Conservation (phyloP, 179 eudicot genomes). For the Beta macrorhiza region DNA sequence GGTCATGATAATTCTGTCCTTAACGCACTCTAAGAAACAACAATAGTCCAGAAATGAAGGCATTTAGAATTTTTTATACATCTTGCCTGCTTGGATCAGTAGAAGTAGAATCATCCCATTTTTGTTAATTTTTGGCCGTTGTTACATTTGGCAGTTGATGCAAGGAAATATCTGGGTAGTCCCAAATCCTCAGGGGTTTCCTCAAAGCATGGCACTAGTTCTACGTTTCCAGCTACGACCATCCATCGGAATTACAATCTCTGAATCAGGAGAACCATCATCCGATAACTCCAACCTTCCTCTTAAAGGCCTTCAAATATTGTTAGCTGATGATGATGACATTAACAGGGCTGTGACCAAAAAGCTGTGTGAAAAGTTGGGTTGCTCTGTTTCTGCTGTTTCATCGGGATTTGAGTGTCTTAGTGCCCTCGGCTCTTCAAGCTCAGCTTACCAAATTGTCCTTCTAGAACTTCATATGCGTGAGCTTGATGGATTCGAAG, state of each 20-base stretch:
- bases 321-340: slow-evolving; percentile 70
- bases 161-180: slow-evolving; percentile 83
- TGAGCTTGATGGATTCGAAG: slow-evolving; percentile 69
- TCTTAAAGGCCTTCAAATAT: slow-evolving; percentile 63
- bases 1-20: not conserved
- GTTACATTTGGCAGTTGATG: slow-evolving; percentile 57
- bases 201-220: slow-evolving; percentile 71
- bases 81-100: too few relatives aligned
- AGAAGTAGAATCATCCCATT: too few relatives aligned
- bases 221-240: slow-evolving; percentile 60
- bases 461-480: slow-evolving; percentile 67
- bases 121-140: too few relatives aligned
- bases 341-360: slow-evolving; percentile 69
- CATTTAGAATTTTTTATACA: too few relatives aligned
- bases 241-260: slow-evolving; percentile 41
- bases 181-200: slow-evolving; percentile 60
- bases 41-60: not conserved
- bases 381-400: slow-evolving; percentile 60
- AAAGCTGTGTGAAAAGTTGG: slow-evolving; percentile 69
- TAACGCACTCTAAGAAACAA: not conserved
- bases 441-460: slow-evolving; percentile 48
- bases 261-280: slow-evolving; percentile 47
- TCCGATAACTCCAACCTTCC: slow-evolving; percentile 34
- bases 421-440: slow-evolving; percentile 42
- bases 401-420: slow-evolving; percentile 72